Conservation (phyloP, 306 rosid genomes). For the Prunus fruticosa region DNA sequence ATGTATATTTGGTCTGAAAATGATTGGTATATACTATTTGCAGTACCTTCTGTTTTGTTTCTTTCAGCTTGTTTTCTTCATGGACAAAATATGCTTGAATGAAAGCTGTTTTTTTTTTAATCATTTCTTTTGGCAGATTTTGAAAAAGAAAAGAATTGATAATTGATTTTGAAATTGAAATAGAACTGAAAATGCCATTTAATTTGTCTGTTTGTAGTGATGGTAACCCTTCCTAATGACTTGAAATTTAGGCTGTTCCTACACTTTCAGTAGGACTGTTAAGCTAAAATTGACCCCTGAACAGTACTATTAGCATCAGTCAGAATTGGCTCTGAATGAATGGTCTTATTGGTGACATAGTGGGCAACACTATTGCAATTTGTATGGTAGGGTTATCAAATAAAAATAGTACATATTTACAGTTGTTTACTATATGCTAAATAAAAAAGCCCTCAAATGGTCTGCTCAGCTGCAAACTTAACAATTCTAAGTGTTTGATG, state of each 20-base stretch:
- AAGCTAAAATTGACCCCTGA: neutral
- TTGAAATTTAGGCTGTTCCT: too few species aligned
- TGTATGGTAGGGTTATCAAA: too few species aligned
- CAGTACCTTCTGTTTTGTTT: conserved; percentile 20
- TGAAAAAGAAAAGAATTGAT: too few species aligned
- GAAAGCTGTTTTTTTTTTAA: neutral
- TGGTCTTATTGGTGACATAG: neutral
- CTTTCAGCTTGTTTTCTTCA: conserved; percentile 23
- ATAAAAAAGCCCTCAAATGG: neutral
- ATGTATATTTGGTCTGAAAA: neutral
- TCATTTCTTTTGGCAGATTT: too few species aligned
- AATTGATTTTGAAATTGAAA: too few species aligned
- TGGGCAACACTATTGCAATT: neutral
- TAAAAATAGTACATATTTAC: too few species aligned
- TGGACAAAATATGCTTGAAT: conserved; percentile 19
- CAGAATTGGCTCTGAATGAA: neutral
- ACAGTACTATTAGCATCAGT: neutral
- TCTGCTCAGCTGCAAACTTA: neutral
- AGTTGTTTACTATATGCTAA: too few species aligned
- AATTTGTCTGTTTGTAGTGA: too few species aligned
- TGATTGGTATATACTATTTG: conserved; percentile 10
- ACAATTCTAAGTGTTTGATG: neutral
- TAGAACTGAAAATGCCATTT: too few species aligned
- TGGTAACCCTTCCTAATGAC: too few species aligned
- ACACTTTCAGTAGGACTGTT: neutral